Evolutionary conservation across 768 basidiomycete species (phyloP), one percentile per base, ranked within the genome.

Genomic region (Kwoniella europaea): DNA sequence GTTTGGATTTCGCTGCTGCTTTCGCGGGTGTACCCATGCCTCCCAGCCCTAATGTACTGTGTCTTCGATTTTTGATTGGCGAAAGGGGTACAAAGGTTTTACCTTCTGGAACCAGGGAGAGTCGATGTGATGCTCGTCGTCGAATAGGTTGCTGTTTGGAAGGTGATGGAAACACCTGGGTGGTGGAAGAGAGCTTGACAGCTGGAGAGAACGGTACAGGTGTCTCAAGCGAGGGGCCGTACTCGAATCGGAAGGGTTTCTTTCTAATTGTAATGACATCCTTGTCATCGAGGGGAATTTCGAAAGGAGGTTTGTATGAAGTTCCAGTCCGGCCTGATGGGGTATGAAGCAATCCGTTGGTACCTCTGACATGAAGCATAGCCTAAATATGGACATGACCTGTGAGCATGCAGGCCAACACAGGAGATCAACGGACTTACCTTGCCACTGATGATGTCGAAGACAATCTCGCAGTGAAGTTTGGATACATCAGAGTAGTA

Each of bases 161-260:
- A 5, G 71, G 35, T 35, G 35, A 35, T 35, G 35, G 35, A 6
- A 7, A 1, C 35, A 9, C 35, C 6, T 4, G 70, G 12, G 20
- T 35, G 20, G 52, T 20, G 16, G 24, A 15, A 35, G 55, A 35
- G 9, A n/a, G 44, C 16, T 61, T 64, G 35, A 43, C 27, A 20
- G 42, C 66, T 35, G 79, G 77, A 27, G 75, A 73, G 22, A 62
- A 52, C 0, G 54, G 24, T 0, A 64, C 10, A n/a, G 35, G 50
- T 43, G 58, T 5, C 7, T 50, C 46, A 1, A 29, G 29, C 67
- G 60, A 54, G 42, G 50, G 13, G 20, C 74, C 71, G 61, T 82
- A 83, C 52, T 82, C 77, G 76, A 83, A 83, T 44, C 74, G 68
- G 71, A 83, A 83, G 9, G 75, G 67, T 63, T 80, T 79, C 67